Base-by-base conservation (phyloP, 257 asterid genomes). In the Lycium ferocissimum region DNA sequence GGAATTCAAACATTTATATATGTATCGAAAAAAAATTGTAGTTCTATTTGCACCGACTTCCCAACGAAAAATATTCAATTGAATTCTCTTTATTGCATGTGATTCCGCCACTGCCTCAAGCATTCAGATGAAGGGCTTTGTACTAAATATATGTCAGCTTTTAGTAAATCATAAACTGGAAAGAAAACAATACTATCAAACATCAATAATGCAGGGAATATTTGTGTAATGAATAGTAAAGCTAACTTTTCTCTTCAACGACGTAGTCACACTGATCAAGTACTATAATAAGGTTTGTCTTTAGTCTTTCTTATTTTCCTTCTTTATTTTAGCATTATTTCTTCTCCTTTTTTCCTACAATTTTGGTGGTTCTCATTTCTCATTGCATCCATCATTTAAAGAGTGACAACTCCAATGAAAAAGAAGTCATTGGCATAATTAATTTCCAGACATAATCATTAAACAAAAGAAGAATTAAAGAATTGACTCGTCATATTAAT, bases 381-480 rank as follows among this genome's bases (percentile, higher is more conserved):
- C 63, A 76, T 14, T 53, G 82, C 26, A 53, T 78, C 65, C 33
- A 53, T 65, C 82, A 53, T 53, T 14, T 78, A 14, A 51, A 14
- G 49, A 53, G 49, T 33, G 82, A 78, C 82, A 78, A 78, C 47
- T 53, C 8, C 49, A 53, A 33, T 76, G 1, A 26, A 9, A 76
- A 51, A 26, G 40, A 53, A 43, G n/a, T 0, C 15, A 1, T 26
- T 78, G 14, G 49, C 65, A 78, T 78, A 26, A 53, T 78, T 78
- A 53, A 33, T 78, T 78, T 78, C 17, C 63, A 26, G 26, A 78
- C 47, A 78, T 4, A 78, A 53, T 78, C 33, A 78, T 78, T 78
- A 26, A 78, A 51, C 82, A 76, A 26, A 76, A 26, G 22, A 75
- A 76, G 3, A 40, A 40, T 40, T 22, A 9, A 76, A 76, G 4